These are phyloP conservation scores for Leptodermis oblonga DNA, from an alignment of 257 asterid species.

Conservation along the genomic window DNA sequence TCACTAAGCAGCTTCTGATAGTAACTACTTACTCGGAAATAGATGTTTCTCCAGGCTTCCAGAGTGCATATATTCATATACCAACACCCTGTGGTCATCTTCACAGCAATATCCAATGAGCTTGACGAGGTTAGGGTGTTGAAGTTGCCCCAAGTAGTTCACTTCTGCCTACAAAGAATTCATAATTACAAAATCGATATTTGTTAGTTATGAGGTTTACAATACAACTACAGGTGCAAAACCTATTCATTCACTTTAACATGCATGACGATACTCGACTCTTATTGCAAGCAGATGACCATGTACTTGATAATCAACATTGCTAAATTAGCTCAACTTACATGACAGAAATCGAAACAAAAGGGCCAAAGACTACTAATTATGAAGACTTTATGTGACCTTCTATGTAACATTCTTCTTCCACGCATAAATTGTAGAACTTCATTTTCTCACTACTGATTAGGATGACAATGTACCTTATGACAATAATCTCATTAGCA, in stretches of 20 bases:
- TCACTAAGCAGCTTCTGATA: neutral
- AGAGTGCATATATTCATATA: slow-evolving; percentile 90
- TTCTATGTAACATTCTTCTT: too few species aligned
- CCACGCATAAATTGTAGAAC: too few species aligned
- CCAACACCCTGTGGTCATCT: slow-evolving; percentile 79
- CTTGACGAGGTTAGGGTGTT: slow-evolving; percentile 80
- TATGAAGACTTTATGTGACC: too few species aligned
- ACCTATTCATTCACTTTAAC: neutral
- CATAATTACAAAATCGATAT: too few species aligned
- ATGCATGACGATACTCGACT: neutral
- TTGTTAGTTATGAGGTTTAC: too few species aligned
- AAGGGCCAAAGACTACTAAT: too few species aligned
- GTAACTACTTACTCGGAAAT: slow-evolving; percentile 44
- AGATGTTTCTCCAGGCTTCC: slow-evolving; percentile 93
- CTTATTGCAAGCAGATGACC: neutral
- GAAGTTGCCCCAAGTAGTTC: slow-evolving; percentile 82
- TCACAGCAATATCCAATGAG: slow-evolving; percentile 91
- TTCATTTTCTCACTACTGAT: too few species aligned
- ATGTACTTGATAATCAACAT: too few species aligned
- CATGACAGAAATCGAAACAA: too few species aligned
- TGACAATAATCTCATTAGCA: too few species aligned
- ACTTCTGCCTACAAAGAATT: slow-evolving; percentile 76
- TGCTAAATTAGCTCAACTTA: too few species aligned
- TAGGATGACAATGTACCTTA: too few species aligned
- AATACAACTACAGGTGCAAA: neutral